Percentiles rank a stretch among this genome's conserved stretches.
These are phyloP conservation scores for Chalciporus chontae DNA, from an alignment of 768 basidiomycete genomes.

Conservation along the genomic window DNA sequence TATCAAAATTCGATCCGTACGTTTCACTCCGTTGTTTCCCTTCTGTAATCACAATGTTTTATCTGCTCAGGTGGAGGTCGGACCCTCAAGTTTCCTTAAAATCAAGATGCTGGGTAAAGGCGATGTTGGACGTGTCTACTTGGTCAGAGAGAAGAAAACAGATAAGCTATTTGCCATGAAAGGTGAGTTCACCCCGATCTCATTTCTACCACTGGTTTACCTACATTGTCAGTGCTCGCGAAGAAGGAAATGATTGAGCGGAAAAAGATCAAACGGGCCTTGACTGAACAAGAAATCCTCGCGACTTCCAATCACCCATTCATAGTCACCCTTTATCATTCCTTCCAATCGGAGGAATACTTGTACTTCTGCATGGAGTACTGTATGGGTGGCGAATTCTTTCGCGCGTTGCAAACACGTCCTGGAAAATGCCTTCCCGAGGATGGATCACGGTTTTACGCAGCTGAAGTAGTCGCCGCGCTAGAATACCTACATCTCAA, in stretches of 20 bases:
- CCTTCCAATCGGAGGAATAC: conserved; percentile 97
- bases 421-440: conserved; percentile 97
- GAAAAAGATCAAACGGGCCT: conserved; percentile 97
- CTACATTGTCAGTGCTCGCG: conserved; percentile 71
- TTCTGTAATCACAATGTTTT: background rate
- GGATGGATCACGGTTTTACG: conserved; percentile 95
- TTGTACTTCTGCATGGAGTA: conserved; percentile 99
- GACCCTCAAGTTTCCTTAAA: conserved; percentile 92
- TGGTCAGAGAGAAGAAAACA: conserved; percentile 97
- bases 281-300: conserved; percentile 98
- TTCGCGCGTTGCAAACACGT: conserved; percentile 91
- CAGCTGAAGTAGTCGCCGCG: conserved; percentile 96
- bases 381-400: conserved; percentile 99
- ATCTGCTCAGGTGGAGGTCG: conserved; percentile 76
- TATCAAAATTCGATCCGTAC: conserved; percentile 87
- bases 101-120: conserved; percentile 98
- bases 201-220: conserved; percentile 7
- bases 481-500: conserved; percentile 98
- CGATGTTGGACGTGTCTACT: conserved; percentile 97
- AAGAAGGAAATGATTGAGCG: conserved; percentile 99
- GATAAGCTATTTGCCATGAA: conserved; percentile 98
- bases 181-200: conserved; percentile 51
- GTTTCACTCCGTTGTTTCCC: conserved; percentile 20
- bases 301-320: conserved; percentile 99
- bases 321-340: conserved; percentile 98